phyloP scores from a whole-genome alignment of 1,284 basidiomycete genomes.

The Tilletia caries region DNA sequence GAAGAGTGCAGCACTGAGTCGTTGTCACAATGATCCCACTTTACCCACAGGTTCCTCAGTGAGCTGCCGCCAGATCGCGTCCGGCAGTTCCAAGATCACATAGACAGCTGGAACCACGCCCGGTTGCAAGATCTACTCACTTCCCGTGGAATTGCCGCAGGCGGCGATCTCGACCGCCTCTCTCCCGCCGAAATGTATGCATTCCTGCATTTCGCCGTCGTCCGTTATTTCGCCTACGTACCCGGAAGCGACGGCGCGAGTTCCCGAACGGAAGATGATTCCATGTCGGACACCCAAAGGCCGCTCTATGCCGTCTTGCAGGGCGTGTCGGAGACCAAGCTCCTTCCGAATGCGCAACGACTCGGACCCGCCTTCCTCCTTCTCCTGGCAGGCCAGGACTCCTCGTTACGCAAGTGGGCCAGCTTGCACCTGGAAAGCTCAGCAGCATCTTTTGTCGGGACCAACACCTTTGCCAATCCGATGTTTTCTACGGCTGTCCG shows the following conservation, averaged over 20 bases:
- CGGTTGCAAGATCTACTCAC: background rate
- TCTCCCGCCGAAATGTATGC: background rate
- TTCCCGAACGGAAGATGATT: background rate
- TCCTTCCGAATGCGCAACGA: background rate
- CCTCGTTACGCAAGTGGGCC: background rate
- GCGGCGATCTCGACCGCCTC: background rate
- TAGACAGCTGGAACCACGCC: constrained; percentile 4
- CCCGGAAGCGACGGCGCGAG: background rate
- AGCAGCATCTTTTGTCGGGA: background rate
- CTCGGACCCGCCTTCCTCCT: background rate
- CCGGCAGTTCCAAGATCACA: constrained; percentile 1
- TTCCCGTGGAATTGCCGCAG: background rate
- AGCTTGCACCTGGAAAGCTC: background rate
- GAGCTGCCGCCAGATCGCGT: background rate
- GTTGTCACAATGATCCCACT: constrained; percentile 22
- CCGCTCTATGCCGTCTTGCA: background rate
- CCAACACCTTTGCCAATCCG: background rate
- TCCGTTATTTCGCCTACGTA: background rate
- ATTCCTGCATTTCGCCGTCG: background rate
- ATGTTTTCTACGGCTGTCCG: background rate
- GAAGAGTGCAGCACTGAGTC: background rate
- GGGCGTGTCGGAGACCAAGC: background rate
- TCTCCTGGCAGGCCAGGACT: background rate
- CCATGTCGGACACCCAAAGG: background rate
- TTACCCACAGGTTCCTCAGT: constrained; percentile 31